Percentiles rank a stretch among this genome's conserved stretches.
phyloP scores from a whole-genome alignment of 2,329 filamentous ascomycete species.

The Arthrobotrys sphaeroides region DNA sequence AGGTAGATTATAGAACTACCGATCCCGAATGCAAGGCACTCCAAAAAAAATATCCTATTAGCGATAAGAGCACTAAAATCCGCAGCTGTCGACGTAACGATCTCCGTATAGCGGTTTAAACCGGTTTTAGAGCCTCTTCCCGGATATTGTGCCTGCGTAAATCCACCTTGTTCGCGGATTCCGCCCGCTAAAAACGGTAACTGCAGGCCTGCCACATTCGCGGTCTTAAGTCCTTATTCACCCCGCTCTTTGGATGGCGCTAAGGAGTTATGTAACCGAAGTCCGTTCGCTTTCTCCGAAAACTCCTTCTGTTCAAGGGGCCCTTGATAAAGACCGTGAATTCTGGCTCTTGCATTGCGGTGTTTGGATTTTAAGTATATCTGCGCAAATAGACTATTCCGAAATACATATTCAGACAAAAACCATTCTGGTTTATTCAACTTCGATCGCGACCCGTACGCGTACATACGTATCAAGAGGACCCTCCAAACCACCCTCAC shows the following conservation, averaged over 20 bases:
- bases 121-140: background rate
- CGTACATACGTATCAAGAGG: too few relatives aligned
- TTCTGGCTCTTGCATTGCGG: background rate
- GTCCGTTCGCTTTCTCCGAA: background rate
- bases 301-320: background rate
- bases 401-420: too few relatives aligned
- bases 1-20: background rate
- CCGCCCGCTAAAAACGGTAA: background rate
- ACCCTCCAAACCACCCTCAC: too few relatives aligned
- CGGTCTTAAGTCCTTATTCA: conserved; percentile 2
- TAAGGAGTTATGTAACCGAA: conserved; percentile 6
- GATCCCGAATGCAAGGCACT: too few relatives aligned
- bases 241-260: background rate
- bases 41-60: too few relatives aligned
- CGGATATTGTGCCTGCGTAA: conserved; percentile 1
- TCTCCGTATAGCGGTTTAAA: too few relatives aligned
- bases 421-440: too few relatives aligned
- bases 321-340: background rate
- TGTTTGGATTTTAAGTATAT: too few relatives aligned
- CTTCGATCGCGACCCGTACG: too few relatives aligned
- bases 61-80: too few relatives aligned
- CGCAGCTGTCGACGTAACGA: too few relatives aligned
- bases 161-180: conserved; percentile 8
- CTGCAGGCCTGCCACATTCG: background rate
- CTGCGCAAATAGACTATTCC: too few relatives aligned